phyloP scores from a whole-genome alignment of 177 flowering plant species.

The Vitis hybrid region DNA sequence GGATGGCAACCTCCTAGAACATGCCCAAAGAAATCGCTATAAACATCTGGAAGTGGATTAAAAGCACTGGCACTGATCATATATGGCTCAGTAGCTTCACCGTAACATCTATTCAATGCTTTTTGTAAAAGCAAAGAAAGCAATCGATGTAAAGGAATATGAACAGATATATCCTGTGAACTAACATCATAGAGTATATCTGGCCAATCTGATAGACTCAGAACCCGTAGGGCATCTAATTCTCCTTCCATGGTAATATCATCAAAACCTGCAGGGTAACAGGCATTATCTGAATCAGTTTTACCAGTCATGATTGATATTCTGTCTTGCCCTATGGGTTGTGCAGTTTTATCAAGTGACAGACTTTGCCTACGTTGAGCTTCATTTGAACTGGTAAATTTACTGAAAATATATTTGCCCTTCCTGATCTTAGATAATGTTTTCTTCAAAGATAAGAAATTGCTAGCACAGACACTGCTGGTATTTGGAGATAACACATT shows the following conservation, averaged over 20 bases:
- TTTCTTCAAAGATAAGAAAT: constrained; percentile 44
- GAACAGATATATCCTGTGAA: constrained; percentile 76
- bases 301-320: constrained; percentile 19
- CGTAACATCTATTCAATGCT: constrained; percentile 53
- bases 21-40: constrained; percentile 50
- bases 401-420: constrained; percentile 41
- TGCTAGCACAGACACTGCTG: constrained; percentile 22
- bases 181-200: constrained; percentile 80
- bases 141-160: constrained; percentile 84
- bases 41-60: constrained; percentile 21
- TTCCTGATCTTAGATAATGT: constrained; percentile 47
- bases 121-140: constrained; percentile 68
- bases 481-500: constrained; percentile 29
- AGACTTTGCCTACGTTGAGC: constrained; percentile 18
- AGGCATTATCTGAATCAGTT: constrained; percentile 21
- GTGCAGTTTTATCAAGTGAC: constrained; percentile 21
- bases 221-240: constrained; percentile 38
- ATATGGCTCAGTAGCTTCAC: constrained; percentile 35
- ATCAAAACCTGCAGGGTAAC: constrained; percentile 19
- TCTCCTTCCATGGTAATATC: constrained; percentile 40
- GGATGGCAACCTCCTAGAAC: constrained; percentile 74
- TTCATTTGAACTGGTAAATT: constrained; percentile 32
- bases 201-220: constrained; percentile 80
- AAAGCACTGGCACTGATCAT: constrained; percentile 14
- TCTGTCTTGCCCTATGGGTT: constrained; percentile 16